Base-by-base conservation (phyloP, 2,329 filamentous ascomycete species). In the Fusarium cicatricum region DNA sequence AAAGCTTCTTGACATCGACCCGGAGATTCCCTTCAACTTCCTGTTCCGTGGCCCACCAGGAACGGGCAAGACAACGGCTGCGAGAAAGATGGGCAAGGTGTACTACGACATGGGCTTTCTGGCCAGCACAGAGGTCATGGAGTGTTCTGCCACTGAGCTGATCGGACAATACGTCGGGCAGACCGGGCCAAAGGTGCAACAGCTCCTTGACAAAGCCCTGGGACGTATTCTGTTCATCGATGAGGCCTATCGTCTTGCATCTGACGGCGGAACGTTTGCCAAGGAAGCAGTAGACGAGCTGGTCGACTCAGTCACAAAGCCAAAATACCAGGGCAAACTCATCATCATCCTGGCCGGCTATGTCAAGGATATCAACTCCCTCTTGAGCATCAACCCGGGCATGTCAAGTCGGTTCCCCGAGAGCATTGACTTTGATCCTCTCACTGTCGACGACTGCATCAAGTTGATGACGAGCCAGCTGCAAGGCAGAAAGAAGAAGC, bases 41-140 rank as follows among this genome's bases (percentile, higher is more conserved):
- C 64, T 91, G 0, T 91, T 91, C 73, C 80, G 84, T 1, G 89
- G 89, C 0, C 75, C 75, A 0, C 86, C 86, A 12, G 87, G 86
- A 0, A 92, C 89, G 0, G 90, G 90, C 0, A 92, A 92, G 66
- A 91, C 89, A 0, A 87, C 86, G 0, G 91, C 79, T 0, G 90
- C 90, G 0, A 76, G 81, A n/a, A 89, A 87, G 57, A 90, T 93
- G 81, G 90, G 90, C 4, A 83, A 90, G 58, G 78, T 93, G 0
- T 93, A 85, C 66, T 92, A 90, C 66, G 86, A 92, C 62, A 84
- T 92, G 80, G 89, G 89, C 0, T 83, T 92, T 29, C 74, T 93
- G 0, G 74, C 83, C 0, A 77, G 77, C 0, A 80, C 78, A 0
- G 82, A 87, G 21, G 86, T 92, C 0, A 70, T 86, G 0, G 87